Evolutionary conservation across 2,329 filamentous ascomycete genomes (phyloP), one percentile per base, ranked within the genome.

Genomic region (Endoconidiophora laricicola): DNA sequence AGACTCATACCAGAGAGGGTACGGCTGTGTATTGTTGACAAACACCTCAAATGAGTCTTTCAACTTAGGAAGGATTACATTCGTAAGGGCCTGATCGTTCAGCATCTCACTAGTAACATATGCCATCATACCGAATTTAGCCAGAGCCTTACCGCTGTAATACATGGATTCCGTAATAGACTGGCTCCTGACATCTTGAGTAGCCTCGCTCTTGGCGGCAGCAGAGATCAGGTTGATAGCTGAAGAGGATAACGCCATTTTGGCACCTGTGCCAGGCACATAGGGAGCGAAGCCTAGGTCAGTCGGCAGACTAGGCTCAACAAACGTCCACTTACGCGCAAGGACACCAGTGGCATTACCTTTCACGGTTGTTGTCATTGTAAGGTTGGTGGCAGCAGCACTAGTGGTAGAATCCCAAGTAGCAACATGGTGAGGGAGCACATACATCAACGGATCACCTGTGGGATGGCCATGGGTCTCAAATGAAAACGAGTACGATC

Each of bases 91-190:
- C 36, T 65, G 62, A 56, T 86, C 74, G 9, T 70, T 69, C 4
- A 83, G 62, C 54, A 90, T 63, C 55, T 83, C 73, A 53, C 78
- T 69, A 40, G 79, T 69, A 0, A 78, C 74, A 57, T 83, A 80
- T 38, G 85, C 65, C 24, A 88, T 67, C 14, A 69, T 69, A 1
- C 82, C 84, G 62, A 86, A 88, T 61, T 90, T 90, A 55, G 79
- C 81, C 16, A 91, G 66, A 1, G 74, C 82, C 70, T 90, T 96
- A 57, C 91, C 91, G 57, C 83, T 84, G 63, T 82, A 95, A 64
- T 96, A 96, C 78, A 94, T 88, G 37, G 86, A 94, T 60, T 90
- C 76, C 36, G 85, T 68, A 55, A 91, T 76, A 4, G 78, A 78
- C 59, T 91, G 81, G 0, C 68, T 67, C n/a, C 69, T 63, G 63